Base-by-base conservation (phyloP, 75 land plant genomes). In the Picea glauca region DNA sequence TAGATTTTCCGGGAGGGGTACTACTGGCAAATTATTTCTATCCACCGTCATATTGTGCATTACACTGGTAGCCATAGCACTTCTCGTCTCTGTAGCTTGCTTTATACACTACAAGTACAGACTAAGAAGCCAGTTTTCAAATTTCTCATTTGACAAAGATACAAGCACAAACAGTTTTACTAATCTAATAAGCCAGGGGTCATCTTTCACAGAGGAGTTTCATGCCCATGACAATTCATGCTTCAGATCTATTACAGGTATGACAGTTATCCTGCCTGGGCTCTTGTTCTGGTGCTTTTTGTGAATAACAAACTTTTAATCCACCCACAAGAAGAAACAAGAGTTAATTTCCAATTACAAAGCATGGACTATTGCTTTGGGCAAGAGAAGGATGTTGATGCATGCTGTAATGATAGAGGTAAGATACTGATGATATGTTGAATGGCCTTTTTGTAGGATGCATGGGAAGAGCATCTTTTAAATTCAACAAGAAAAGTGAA, bases 131-230 rank as follows among this genome's bases (percentile, higher is more conserved):
- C 84, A 62, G 60, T 56, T 74, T 60, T 35, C 83, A 33, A 2
- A 82, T 46, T 64, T 82, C 58, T 87, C 87, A 78, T 79, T 83
- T 58, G 91, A 87, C 30, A 85, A 85, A 76, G 85, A 86, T 75
- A 67, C 77, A 12, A 87, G 91, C 61, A 87, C 68, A 76, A 92
- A 77, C 32, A 87, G 94, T 81, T 72, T 78, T 60, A 79, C 85
- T 62, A 90, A 89, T 64, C 80, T 93, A 57, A 81, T 90, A 70
- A 90, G 91, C 61, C 86, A 81, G 33, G 78, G 75, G 58, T 80
- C 66, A 75, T 62, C 77, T 75, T 81, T 87, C 72, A 32, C 72
- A 5, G 61, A 78, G 18, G 83, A 83, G 7, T 64, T 20, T 21
- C 78, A 66, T 59, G 67, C 72, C 13, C 68, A 76, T 23, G 54